Evolutionary conservation across 345 rosid species (phyloP), one percentile per base, ranked within the genome.

Genomic region (Psidium friedrichsthalianum): DNA sequence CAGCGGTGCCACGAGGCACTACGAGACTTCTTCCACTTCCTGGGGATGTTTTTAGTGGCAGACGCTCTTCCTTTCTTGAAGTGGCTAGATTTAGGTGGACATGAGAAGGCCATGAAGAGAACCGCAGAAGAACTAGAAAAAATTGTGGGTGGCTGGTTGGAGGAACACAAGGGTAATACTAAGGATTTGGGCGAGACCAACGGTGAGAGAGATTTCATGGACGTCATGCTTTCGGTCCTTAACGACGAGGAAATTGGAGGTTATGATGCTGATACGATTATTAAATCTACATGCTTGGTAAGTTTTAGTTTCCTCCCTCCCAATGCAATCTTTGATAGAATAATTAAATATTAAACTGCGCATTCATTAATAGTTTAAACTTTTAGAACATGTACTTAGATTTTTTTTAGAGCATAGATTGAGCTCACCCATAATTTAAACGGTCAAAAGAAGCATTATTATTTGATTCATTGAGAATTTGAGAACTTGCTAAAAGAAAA

Each of bases 21-120:
- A 8, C 81, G 87, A 56, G 85, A 82, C 5, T 21, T 86, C 20
- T 82, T 83, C 27, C 64, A 49, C 15, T 78, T 54, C 22, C 3
- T 36, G 10, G 88, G 90, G 56, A 21, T 64, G 64, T 85, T 88
- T n/a, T n/a, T 86, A 36, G 29, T 81, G 51, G 74, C 86, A 53
- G 91, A 90, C 61, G 86, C 86, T 8, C 20, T 88, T 49, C 91
- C 88, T 8, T 83, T 82, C 83, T 82, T 88, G 51, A 87, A 86
- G 51, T 90, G 88, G 85, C 51, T 86, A n/a, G 91, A 90, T 61
- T 21, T 86, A 11, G 88, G 88, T 21, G 90, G 90, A 8, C 76
- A 87, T 81, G 86, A 86, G 87, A 86, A 88, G 82, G 81, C 51
- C 42, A 89, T 89, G 88, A 83, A 86, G 54, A 78, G 29, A 27